A percentile compares a stretch with the other conserved stretches of the same genome.
Conservation (phyloP, 2,329 filamentous ascomycete genomes). For the Cladophialophora psammophila region DNA sequence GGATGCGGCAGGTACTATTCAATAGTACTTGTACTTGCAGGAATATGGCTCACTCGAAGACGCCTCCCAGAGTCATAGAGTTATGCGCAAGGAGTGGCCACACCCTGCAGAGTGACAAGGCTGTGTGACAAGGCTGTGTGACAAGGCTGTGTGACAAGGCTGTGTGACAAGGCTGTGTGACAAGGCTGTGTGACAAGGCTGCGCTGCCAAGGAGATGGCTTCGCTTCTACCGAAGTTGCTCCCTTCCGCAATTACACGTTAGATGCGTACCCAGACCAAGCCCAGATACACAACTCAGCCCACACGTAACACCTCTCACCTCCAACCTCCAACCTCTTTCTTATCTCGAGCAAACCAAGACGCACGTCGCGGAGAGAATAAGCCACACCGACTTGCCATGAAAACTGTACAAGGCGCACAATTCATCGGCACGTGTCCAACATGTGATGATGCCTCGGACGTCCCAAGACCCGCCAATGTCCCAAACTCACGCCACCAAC, state of each 20-base stretch:
- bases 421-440: neutral
- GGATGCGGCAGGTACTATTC: too few relatives aligned
- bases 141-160: too few relatives aligned
- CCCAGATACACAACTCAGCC: too few relatives aligned
- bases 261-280: too few relatives aligned
- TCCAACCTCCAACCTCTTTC: neutral
- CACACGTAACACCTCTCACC: neutral
- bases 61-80: too few relatives aligned
- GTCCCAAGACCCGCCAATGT: neutral
- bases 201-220: neutral
- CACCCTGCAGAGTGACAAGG: too few relatives aligned
- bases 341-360: neutral
- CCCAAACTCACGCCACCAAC: neutral
- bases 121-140: neutral
- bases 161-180: too few relatives aligned
- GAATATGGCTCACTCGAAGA: too few relatives aligned
- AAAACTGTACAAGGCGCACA: neutral
- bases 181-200: neutral
- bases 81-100: too few relatives aligned
- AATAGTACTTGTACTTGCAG: too few relatives aligned
- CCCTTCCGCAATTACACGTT: neutral
- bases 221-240: neutral
- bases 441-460: slow-evolving; percentile 1
- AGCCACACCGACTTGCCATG: neutral
- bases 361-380: neutral